phyloP scores from a whole-genome alignment of 108 stramenopile species.

The Poteriospumella lacustris region DNA sequence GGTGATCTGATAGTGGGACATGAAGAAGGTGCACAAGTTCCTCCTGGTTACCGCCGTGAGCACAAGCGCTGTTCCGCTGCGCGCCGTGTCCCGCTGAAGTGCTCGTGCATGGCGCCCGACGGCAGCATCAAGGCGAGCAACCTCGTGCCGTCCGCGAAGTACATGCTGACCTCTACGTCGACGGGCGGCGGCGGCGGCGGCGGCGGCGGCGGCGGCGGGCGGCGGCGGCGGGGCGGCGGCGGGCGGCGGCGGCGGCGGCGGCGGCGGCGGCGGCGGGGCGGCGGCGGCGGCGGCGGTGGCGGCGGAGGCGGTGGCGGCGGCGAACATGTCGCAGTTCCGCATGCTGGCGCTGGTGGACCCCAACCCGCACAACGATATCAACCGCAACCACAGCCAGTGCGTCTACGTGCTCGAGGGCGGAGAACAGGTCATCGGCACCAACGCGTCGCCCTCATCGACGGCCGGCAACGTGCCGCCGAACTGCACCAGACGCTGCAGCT shows the following conservation, averaged over 20 bases:
- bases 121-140: constrained; percentile 36
- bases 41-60: background rate
- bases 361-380: background rate
- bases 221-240: no score
- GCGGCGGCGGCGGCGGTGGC: no score
- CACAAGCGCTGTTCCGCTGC: no score
- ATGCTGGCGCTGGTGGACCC: constrained; percentile 20
- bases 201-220: no score
- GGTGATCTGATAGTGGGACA: constrained; percentile 52
- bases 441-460: background rate
- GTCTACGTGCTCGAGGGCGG: constrained; percentile 42
- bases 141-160: constrained; percentile 32
- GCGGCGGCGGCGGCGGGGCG: no score
- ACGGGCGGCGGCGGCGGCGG: no score
- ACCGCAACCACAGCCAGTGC: constrained; percentile 22
- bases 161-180: no score
- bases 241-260: no score
- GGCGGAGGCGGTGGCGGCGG: no score
- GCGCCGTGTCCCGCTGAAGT: constrained; percentile 18
- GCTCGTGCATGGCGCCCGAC: constrained; percentile 37
- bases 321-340: constrained; percentile 20
- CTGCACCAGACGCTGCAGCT: constrained; percentile 42
- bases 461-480: constrained; percentile 27
- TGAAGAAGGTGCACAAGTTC: constrained; percentile 36
- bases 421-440: background rate